Conservation (phyloP, 2,329 filamentous ascomycete species). For the Pseudogymnoascus sp. region DNA sequence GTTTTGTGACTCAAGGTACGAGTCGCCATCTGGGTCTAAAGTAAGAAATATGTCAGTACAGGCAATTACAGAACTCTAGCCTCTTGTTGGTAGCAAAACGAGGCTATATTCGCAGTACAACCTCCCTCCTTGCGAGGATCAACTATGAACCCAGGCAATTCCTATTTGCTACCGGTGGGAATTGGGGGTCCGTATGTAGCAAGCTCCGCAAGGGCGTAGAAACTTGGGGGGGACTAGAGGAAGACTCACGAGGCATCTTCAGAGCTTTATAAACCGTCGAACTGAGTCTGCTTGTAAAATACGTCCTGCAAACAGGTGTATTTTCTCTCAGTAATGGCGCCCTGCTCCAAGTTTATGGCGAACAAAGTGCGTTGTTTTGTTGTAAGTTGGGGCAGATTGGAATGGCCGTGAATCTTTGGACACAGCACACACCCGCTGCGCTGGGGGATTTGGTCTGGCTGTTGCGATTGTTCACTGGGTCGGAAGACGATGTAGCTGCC, state of each 20-base stretch:
- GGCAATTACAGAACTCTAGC: not conserved
- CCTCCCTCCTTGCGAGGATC: not conserved
- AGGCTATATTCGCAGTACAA: not conserved
- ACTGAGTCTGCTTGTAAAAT: not conserved
- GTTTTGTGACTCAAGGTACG: constrained; percentile 6
- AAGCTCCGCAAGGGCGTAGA: not conserved
- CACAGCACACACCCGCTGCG: not conserved
- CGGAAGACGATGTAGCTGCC: not conserved
- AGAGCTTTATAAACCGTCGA: not conserved
- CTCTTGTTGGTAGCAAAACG: not conserved
- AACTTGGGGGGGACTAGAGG: not conserved
- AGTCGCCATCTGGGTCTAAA: constrained; percentile 3
- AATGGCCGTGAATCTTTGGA: not conserved
- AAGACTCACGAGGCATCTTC: constrained; percentile 8
- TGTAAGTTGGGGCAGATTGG: not conserved
- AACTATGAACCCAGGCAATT: not conserved
- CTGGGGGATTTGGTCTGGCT: not conserved
- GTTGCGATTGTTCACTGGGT: not conserved
- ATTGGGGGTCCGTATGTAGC: not conserved
- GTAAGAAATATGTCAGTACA: not conserved
- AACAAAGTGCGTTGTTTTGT: not conserved
- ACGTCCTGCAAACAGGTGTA: not conserved
- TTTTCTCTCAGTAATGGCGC: not conserved
- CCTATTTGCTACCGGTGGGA: not conserved
- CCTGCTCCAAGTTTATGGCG: not conserved